Evolutionary conservation across 2,329 filamentous ascomycete genomes (phyloP), one percentile per base, ranked within the genome.

Genomic region (Pseudocercospora pini-densiflorae): DNA sequence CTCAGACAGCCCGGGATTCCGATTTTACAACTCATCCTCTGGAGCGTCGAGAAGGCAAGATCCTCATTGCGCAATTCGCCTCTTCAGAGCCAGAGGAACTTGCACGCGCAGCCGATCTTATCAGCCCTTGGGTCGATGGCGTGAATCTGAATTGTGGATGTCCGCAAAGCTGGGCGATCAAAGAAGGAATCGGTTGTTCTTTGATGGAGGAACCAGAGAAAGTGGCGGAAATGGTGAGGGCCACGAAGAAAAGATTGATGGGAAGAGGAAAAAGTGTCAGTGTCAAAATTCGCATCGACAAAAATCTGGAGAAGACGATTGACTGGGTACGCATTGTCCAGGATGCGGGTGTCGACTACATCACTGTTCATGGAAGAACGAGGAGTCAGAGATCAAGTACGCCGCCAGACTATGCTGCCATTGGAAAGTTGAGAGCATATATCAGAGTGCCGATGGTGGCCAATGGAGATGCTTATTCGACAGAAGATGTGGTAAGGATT

Each of bases 121-220:
- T 88, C 2, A 86, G 84, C 0, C 89, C 89, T 1, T 87, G 81
- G 74, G 86, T 87, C 61, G 85, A 85, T 72, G 90, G 90, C 68
- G 84, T 92, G 2, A 88, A 92, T 72, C 81, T 92, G 47, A 92
- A 92, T 79, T 92, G 90, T 76, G 90, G 90, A 10, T 92, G 90
- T 73, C 90, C 90, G 7, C 90, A 92, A 77, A 86, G 86, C 5
- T 92, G 90, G 90, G 89, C 90, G 0, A 90, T 90, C 72, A 86
- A 88, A 49, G 88, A 89, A 76, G 87, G 83, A 0, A 82, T 92
- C 2, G 90, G 90, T 5, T 90, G 89, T 4, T 88, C 88, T n/a
- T 80, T 92, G 36, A 91, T 92, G 89, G 83, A 87, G 29, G 47
- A 66, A 16, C 85, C 88, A 8, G 86, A 88, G 70, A 81, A 90